phyloP scores from a whole-genome alignment of 805 yeast species.

The Nakazawaea anatomiae region DNA sequence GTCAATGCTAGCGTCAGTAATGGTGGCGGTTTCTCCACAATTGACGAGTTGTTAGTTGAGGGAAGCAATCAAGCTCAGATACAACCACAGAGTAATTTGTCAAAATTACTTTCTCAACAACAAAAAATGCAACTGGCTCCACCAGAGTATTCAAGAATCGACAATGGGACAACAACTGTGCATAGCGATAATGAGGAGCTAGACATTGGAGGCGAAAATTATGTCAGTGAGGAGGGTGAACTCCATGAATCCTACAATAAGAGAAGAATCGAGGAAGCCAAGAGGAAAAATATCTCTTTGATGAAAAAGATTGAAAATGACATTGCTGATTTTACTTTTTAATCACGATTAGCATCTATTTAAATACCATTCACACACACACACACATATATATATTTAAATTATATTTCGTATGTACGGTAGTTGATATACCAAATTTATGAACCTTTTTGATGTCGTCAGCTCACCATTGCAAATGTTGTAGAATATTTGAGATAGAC shows the following conservation, averaged over 20 bases:
- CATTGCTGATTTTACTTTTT: slow-evolving; percentile 6
- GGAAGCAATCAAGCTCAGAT: neutral
- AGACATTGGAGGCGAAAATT: slow-evolving; percentile 3
- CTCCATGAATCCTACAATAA: slow-evolving; percentile 3
- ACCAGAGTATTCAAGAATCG: slow-evolving; percentile 3
- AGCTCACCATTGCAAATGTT: too few relatives aligned
- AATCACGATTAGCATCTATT: neutral
- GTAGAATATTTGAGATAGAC: too few relatives aligned
- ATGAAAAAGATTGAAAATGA: slow-evolving; percentile 7
- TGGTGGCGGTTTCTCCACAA: neutral
- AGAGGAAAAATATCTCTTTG: neutral
- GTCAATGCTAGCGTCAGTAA: neutral
- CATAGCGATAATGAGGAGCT: neutral
- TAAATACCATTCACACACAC: too few relatives aligned
- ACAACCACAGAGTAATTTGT: slow-evolving; percentile 3
- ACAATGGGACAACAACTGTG: neutral
- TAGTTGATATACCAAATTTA: too few relatives aligned
- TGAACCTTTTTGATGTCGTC: too few relatives aligned
- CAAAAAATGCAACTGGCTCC: neutral
- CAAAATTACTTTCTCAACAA: neutral
- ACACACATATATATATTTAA: too few relatives aligned
- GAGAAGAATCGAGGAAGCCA: slow-evolving; percentile 1
- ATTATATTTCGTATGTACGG: too few relatives aligned
- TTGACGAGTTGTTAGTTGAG: slow-evolving; percentile 5
- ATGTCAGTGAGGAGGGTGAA: neutral